These are phyloP conservation scores for Phytopythium cucurbitacearum DNA, from an alignment of 352 stramenopile species.

Conservation along the genomic window DNA sequence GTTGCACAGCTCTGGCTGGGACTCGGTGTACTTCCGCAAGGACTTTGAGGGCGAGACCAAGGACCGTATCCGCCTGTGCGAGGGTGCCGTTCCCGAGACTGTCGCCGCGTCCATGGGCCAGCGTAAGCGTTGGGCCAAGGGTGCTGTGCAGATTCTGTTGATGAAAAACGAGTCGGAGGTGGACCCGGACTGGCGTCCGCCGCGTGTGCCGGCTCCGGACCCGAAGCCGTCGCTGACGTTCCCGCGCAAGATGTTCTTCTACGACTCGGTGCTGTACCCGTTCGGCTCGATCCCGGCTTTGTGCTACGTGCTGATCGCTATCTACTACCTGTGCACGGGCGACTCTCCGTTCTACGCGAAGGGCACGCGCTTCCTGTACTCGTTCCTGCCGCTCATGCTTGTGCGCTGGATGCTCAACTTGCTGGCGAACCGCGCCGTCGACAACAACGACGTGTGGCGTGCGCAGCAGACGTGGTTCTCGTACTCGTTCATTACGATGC, in stretches of 20 bases:
- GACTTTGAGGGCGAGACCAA: slow-evolving; percentile 85
- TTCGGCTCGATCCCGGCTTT: slow-evolving; percentile 84
- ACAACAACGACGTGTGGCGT: slow-evolving; percentile 89
- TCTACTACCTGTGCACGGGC: slow-evolving; percentile 86
- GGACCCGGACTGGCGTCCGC: slow-evolving; percentile 84
- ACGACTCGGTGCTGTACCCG: slow-evolving; percentile 86
- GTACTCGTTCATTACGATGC: slow-evolving; percentile 86
- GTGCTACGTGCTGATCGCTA: slow-evolving; percentile 80
- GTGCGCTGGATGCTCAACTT: slow-evolving; percentile 78
- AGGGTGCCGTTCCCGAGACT: slow-evolving; percentile 80
- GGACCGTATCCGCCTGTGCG: slow-evolving; percentile 82
- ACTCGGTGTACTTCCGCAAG: slow-evolving; percentile 89
- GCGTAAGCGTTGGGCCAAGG: slow-evolving; percentile 87
- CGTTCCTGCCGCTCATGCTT: slow-evolving; percentile 84
- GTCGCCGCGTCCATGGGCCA: slow-evolving; percentile 84
- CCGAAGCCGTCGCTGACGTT: slow-evolving; percentile 78
- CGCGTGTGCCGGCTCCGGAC: slow-evolving; percentile 76
- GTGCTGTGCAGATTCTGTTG: slow-evolving; percentile 83
- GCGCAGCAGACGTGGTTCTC: slow-evolving; percentile 89
- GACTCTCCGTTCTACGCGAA: slow-evolving; percentile 83
- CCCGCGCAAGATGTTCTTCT: slow-evolving; percentile 89
- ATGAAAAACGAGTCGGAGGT: slow-evolving; percentile 89
- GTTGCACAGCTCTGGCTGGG: slow-evolving; percentile 77
- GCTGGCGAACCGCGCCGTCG: slow-evolving; percentile 80
- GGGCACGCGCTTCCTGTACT: slow-evolving; percentile 79